Conservation (phyloP, 306 rosid genomes). For the Cyclanthera cordifolia region DNA sequence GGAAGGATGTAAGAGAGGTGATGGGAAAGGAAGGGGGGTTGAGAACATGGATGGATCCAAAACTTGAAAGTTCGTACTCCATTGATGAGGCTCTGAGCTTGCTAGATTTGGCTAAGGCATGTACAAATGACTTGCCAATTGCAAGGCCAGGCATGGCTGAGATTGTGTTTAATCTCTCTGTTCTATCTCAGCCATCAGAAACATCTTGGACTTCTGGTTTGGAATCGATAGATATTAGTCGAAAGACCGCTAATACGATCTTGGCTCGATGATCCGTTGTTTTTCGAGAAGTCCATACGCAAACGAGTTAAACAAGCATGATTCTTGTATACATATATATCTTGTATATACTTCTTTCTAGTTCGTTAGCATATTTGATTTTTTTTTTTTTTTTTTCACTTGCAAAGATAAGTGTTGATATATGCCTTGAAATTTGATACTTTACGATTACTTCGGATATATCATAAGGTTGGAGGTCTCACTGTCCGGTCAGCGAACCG, state of each 20-base stretch:
- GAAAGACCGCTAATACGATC: background rate
- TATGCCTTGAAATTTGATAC: too few relatives aligned
- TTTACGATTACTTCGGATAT: too few relatives aligned
- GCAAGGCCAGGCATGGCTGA: constrained; percentile 26
- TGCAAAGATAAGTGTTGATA: too few relatives aligned
- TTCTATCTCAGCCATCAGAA: constrained; percentile 17
- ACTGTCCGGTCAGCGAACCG: too few relatives aligned
- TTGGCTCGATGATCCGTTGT: background rate
- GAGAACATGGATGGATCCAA: constrained; percentile 55
- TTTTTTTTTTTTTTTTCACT: too few relatives aligned
- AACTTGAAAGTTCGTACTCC: constrained; percentile 30
- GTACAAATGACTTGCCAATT: constrained; percentile 36
- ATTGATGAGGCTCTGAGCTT: constrained; percentile 43
- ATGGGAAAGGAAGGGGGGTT: constrained; percentile 47
- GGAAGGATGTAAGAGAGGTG: constrained; percentile 47
- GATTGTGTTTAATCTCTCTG: constrained; percentile 24
- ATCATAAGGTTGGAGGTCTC: too few relatives aligned
- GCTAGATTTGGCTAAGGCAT: constrained; percentile 41
- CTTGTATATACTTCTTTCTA: background rate
- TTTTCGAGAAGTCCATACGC: background rate
- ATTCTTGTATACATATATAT: background rate
- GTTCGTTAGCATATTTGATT: background rate
- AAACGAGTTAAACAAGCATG: background rate
- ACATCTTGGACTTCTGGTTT: constrained; percentile 1
- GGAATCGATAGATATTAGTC: background rate